phyloP scores from a whole-genome alignment of 345 rosid species.

The Citropsis articulata region DNA sequence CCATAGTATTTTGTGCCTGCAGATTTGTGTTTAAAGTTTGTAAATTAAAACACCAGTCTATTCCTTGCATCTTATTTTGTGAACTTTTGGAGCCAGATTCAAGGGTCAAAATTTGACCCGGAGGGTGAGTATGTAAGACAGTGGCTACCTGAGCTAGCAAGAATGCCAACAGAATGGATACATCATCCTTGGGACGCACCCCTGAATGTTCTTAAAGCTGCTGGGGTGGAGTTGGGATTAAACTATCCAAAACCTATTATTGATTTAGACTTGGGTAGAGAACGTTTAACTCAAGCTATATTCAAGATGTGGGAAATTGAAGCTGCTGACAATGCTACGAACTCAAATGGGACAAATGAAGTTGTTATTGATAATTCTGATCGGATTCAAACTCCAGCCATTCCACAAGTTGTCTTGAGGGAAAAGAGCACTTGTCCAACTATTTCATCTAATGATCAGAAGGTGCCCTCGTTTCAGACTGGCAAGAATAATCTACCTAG shows the following conservation, averaged over 20 bases:
- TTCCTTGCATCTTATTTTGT: constrained; percentile 12
- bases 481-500: constrained; percentile 21
- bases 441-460: constrained; percentile 72
- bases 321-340: constrained; percentile 46
- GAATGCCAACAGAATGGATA: constrained; percentile 90
- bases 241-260: constrained; percentile 74
- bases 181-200: constrained; percentile 98
- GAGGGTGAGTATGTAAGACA: constrained; percentile 87
- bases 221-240: constrained; percentile 68
- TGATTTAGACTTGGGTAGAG: constrained; percentile 68
- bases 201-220: constrained; percentile 50
- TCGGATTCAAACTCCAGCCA: constrained; percentile 26
- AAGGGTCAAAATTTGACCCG: constrained; percentile 73
- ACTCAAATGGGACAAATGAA: constrained; percentile 43
- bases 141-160: constrained; percentile 92
- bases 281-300: constrained; percentile 59
- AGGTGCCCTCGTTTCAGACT: constrained; percentile 52
- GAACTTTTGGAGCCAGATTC: constrained; percentile 45
- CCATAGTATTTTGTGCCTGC: neutral
- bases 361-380: constrained; percentile 67
- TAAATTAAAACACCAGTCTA: neutral
- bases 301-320: constrained; percentile 78
- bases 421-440: constrained; percentile 42
- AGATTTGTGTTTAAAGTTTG: neutral
- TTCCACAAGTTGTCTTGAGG: constrained; percentile 38